Evolutionary conservation across 2,329 filamentous ascomycete genomes (phyloP).

Genomic region (Trichoderma endophyticum): DNA sequence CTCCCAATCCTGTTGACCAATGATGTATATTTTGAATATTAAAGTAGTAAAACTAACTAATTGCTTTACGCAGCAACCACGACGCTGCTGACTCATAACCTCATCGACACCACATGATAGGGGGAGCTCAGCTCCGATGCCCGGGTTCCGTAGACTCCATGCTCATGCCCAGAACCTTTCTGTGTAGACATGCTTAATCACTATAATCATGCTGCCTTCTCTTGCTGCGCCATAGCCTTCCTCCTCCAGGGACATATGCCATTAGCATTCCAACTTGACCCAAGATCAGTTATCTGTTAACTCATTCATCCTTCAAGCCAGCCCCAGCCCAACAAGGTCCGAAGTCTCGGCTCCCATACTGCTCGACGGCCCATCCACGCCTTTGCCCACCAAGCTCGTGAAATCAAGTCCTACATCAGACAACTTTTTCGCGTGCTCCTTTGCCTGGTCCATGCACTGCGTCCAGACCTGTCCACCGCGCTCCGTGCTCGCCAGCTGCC

Average conservation of each 20-base stretch:
- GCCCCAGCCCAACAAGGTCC: conserved; percentile 30
- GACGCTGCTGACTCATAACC: background rate
- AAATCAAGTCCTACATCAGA: conserved; percentile 89
- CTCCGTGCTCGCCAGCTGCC: conserved; percentile 86
- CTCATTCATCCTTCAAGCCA: conserved; percentile 21
- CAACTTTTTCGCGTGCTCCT: conserved; percentile 75
- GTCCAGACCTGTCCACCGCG: conserved; percentile 72
- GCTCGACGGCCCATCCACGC: conserved; percentile 34
- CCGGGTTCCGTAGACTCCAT: background rate
- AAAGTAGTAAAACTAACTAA: background rate
- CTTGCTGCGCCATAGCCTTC: background rate
- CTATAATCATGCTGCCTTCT: background rate
- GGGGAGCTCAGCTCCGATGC: background rate
- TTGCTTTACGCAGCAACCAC: background rate
- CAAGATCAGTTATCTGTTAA: background rate
- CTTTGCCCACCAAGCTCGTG: conserved; percentile 70
- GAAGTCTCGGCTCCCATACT: conserved; percentile 20
- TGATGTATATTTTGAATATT: background rate
- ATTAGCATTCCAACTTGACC: background rate
- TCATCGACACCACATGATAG: background rate
- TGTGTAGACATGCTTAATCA: background rate
- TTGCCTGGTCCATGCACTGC: conserved; percentile 78
- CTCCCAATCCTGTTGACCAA: background rate
- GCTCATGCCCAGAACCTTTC: background rate
- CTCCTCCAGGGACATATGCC: background rate